Evolutionary conservation across 345 rosid species (phyloP), one percentile per base, ranked within the genome.

Genomic region (rapeseed (Brassica napus)): DNA sequence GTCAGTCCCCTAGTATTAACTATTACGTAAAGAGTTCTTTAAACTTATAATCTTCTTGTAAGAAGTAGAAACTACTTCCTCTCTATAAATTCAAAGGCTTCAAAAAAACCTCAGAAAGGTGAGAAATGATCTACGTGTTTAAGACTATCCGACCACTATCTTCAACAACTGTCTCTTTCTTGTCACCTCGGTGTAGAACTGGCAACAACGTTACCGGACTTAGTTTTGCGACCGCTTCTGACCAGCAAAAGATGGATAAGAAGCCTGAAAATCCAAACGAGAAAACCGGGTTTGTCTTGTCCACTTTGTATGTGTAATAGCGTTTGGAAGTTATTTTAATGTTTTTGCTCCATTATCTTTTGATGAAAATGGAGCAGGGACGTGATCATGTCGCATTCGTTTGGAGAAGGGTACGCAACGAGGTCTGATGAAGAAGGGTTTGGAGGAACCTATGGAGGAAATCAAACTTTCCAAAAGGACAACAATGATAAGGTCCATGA

Each of bases 341-440:
- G 34, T 32, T 16, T 12, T 8, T 12, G 0, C 21, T 32, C 12
- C 11, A 42, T 9, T 47, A 47, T 47, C 16, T 47, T 58, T 47
- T 0, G 12, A 9, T 39, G 15, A 55, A 24, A 47, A 47, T 64
- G 69, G 42, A 63, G 34, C 70, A 90, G 97, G 82, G 89, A 90
- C 77, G 84, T 76, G 73, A 92, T 18, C 18, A 18, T 90, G 92
- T 85, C 90, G 14, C 88, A 88, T 72, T 89, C 97, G 12, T 92
- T 58, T 73, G 97, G 97, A 44, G 97, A 90, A 69, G 94, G 88
- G 37, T 93, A 93, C 74, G 63, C 94, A 0, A 88, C 94, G 9
- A 89, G 97, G 84, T 73, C 86, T 4, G 92, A 93, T 31, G 94
- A 93, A 69, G 98, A 93, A 86, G 98, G 97, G 8, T 91, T 88